Conservation (phyloP, 371 early-diverging fungal genomes). For the Actinomucor elegans region DNA sequence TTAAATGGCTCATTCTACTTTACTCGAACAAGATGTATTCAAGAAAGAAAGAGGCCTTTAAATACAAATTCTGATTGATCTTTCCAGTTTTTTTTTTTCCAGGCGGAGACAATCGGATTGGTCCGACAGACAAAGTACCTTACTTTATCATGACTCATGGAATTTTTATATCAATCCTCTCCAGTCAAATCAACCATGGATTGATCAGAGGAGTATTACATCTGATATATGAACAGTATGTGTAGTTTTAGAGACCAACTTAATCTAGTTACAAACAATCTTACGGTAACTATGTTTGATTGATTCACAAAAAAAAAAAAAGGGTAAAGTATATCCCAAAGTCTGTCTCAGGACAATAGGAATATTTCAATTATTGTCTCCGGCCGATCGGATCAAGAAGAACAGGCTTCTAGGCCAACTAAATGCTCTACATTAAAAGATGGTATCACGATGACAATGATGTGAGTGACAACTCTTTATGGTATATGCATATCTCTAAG, state of each 20-base stretch:
- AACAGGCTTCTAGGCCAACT: too few species aligned
- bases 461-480: too few species aligned
- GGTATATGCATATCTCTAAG: too few species aligned
- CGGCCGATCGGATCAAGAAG: slow-evolving; percentile 9
- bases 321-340: slow-evolving; percentile 8
- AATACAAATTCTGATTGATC: too few species aligned
- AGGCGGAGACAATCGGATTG: slow-evolving; percentile 9
- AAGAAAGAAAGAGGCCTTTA: too few species aligned
- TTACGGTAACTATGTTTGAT: background rate
- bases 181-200: background rate
- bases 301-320: background rate
- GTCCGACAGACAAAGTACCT: background rate
- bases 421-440: too few species aligned
- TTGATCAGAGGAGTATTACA: background rate
- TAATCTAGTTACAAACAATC: background rate
- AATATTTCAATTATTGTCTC: too few species aligned
- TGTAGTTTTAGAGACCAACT: background rate
- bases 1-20: too few species aligned
- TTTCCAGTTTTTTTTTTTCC: background rate
- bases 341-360: background rate
- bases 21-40: too few species aligned
- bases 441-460: too few species aligned
- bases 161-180: background rate
- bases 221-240: background rate
- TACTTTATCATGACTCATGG: background rate